These are phyloP conservation scores for Globisporangium barbulae DNA, from an alignment of 352 stramenopile genomes.

Conservation along the genomic window DNA sequence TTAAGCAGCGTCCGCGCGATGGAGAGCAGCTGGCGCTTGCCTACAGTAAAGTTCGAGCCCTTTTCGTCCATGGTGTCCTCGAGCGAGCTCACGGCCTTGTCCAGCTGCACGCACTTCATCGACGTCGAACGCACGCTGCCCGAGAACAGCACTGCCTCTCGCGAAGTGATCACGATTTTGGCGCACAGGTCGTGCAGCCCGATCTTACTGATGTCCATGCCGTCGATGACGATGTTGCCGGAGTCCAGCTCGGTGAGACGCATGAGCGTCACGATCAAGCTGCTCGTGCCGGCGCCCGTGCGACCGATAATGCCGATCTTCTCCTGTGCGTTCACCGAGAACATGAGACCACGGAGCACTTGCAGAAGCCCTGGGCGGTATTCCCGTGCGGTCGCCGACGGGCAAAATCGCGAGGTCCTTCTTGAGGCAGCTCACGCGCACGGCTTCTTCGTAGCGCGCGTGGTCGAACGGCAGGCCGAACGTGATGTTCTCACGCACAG, in stretches of 20 bases:
- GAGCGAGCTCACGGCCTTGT: conserved; percentile 43
- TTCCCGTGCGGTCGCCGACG: conserved; percentile 92
- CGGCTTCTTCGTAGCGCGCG: conserved; percentile 48
- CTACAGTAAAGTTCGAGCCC: conserved; percentile 94
- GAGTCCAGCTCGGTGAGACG: conserved; percentile 87
- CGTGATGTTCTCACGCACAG: conserved; percentile 96
- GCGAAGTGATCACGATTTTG: conserved; percentile 88
- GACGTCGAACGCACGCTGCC: conserved; percentile 89
- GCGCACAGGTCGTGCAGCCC: conserved; percentile 47
- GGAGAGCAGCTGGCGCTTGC: conserved; percentile 95
- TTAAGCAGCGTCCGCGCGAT: conserved; percentile 93
- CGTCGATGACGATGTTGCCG: conserved; percentile 58
- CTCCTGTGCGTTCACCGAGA: conserved; percentile 74
- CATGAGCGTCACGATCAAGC: conserved; percentile 89
- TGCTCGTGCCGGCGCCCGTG: conserved; percentile 89
- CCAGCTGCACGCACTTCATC: conserved; percentile 76
- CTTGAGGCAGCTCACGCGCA: conserved; percentile 49
- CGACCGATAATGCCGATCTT: conserved; percentile 87
- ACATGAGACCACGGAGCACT: conserved; percentile 64
- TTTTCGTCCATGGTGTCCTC: conserved; percentile 74
- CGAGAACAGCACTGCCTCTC: conserved; percentile 95
- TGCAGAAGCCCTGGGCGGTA: conserved; percentile 80
- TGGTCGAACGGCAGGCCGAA: conserved; percentile 83
- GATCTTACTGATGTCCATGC: conserved; percentile 48
- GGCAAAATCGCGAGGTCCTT: conserved; percentile 51